Evolutionary conservation across 805 yeast species (phyloP), one percentile per base, ranked within the genome.

Genomic region (Pichia nakasei): DNA sequence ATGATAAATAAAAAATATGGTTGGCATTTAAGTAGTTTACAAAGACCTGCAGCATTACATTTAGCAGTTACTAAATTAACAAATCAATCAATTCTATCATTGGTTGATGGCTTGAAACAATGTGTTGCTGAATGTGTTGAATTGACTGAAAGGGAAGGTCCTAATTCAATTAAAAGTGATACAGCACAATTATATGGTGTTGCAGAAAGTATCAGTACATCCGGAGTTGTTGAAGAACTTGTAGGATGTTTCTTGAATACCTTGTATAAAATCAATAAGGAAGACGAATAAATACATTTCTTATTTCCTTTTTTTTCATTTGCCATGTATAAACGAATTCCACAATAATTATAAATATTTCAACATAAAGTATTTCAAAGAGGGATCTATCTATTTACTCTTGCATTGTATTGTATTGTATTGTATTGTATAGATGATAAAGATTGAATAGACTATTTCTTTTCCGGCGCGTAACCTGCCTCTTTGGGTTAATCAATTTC

Each of bases 181-280:
- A 86, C 96, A 1, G 93, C 95, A 15, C 95, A 93, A 3, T 59
- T 91, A 37, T 91, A 91, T 57, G 98, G 98, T 52, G 94, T 91
- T 38, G 97, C 97, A 2, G 97, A 96, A 8, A 85, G 93, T 56
- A 77, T 93, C 20, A 68, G 75, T 45, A 87, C 96, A 0, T 74
- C 80, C 0, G 93, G 95, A 3, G 79, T 93, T 13, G 96, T 88
- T 11, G 95, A 84, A 47, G 71, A 73, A 44, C 63, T 91, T 11
- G 83, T 91, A 35, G 82, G 75, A 13, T 89, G 84, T 0, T 91
- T 91, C 58, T 64, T 93, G 22, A 96, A 93, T 58, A 70, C 85
- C 8, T 58, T 93, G 37, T 91, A 87, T 62, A 83, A 86, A 57
- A 57, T 68, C 12, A 53, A 49, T 15, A 45, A 32, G 24, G 22